phyloP scores from a whole-genome alignment of 352 stramenopile species.

The Thraustochytrium sp. region DNA sequence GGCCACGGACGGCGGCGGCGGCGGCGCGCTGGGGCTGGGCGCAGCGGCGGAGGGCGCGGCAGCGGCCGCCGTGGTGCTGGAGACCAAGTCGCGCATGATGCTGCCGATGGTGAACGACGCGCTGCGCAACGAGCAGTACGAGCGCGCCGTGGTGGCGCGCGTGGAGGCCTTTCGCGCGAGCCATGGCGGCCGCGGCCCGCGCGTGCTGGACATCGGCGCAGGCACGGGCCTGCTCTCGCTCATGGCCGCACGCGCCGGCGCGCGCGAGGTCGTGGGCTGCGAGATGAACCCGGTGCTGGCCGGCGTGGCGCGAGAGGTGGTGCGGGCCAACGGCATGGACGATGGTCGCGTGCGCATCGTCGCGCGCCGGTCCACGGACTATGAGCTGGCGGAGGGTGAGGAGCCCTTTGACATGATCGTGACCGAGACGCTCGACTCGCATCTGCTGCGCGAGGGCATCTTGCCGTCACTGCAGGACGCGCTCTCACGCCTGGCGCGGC shows the following conservation, averaged over 20 bases:
- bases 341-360: not conserved
- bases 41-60: not conserved
- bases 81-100: constrained; percentile 44
- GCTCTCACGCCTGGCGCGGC: constrained; percentile 59
- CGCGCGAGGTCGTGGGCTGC: constrained; percentile 78
- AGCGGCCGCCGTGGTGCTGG: not conserved
- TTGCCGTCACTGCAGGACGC: constrained; percentile 73
- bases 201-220: constrained; percentile 59
- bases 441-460: constrained; percentile 76
- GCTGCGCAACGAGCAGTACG: constrained; percentile 54
- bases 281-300: constrained; percentile 80
- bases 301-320: constrained; percentile 64
- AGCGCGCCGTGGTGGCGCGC: constrained; percentile 48
- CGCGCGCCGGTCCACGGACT: not conserved
- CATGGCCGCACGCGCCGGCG: constrained; percentile 72
- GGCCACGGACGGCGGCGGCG: not conserved
- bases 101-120: constrained; percentile 58
- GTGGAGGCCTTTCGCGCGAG: not conserved
- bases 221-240: constrained; percentile 68
- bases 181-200: constrained; percentile 30
- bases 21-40: no score
- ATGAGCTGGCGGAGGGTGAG: not conserved
- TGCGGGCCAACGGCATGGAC: not conserved
- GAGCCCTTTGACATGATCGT: constrained; percentile 76
- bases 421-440: constrained; percentile 83